Conservation (phyloP, 306 rosid species). For the Calophaca sinica region DNA sequence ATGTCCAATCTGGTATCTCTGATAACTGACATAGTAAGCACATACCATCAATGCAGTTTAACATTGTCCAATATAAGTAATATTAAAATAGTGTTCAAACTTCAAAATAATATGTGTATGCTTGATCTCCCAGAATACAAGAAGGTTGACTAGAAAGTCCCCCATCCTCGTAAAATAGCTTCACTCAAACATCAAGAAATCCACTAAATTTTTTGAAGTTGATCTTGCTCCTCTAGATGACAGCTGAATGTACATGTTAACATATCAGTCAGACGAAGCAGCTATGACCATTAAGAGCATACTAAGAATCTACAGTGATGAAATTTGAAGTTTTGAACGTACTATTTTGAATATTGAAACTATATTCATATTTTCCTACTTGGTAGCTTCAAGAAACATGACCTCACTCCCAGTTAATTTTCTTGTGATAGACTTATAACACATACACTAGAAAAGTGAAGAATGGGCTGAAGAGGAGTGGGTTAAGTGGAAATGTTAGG, state of each 20-base stretch:
- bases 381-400: constrained; percentile 17
- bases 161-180: constrained; percentile 1
- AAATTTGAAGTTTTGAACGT: constrained; percentile 27
- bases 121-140: constrained; percentile 26
- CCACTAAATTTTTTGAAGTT: background rate
- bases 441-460: background rate
- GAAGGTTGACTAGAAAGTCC: constrained; percentile 18
- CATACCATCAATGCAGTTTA: constrained; percentile 40
- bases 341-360: constrained; percentile 6
- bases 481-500: background rate
- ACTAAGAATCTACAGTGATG: constrained; percentile 26
- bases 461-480: background rate
- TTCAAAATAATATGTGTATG: constrained; percentile 6
- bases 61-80: background rate
- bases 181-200: constrained; percentile 24
- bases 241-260: background rate
- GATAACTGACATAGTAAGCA: constrained; percentile 72
- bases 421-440: background rate
- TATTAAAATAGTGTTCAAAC: constrained; percentile 19
- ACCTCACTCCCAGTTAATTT: background rate
- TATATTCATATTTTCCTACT: constrained; percentile 6
- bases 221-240: constrained; percentile 1
- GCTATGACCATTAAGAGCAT: constrained; percentile 10
- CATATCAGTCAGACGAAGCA: constrained; percentile 29
- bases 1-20: constrained; percentile 86